Conservation (phyloP, 257 asterid species). For the Asclepias syriaca region DNA sequence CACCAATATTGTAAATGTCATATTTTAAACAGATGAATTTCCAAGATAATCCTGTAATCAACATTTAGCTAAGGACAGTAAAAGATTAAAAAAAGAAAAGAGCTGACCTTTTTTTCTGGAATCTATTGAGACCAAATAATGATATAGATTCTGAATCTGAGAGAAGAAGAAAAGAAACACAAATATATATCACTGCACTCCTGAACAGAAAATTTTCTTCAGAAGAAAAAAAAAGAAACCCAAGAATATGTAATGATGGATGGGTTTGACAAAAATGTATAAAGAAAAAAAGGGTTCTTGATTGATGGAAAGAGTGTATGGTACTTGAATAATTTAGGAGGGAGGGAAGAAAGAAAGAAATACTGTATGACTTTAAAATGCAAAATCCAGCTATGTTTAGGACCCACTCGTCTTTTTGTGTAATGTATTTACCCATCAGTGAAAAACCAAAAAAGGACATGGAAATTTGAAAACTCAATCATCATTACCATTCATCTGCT, state of each 20-base stretch:
- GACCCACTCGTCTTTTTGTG: constrained; percentile 16
- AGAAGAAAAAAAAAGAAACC: background rate
- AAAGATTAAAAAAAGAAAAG: background rate
- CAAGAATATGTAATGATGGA: background rate
- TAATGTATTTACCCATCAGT: background rate
- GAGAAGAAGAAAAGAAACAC: background rate
- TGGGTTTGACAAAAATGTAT: background rate
- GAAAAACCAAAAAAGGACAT: background rate
- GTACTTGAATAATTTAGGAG: constrained; percentile 10
- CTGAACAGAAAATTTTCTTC: background rate
- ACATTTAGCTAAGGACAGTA: constrained; percentile 4
- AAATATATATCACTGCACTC: background rate
- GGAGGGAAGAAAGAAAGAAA: background rate
- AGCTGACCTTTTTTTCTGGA: constrained; percentile 4
- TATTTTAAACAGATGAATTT: constrained; percentile 4
- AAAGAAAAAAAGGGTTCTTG: background rate
- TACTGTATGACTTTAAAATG: constrained; percentile 8
- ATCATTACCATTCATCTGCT: background rate
- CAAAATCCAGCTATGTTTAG: constrained; percentile 15
- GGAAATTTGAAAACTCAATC: background rate
- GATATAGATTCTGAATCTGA: constrained; percentile 10
- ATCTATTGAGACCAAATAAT: background rate
- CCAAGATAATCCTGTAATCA: background rate
- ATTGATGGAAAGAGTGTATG: background rate
- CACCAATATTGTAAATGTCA: background rate